Conservation (phyloP, 2,329 filamentous ascomycete species). For the Leptographium wingfieldii region DNA sequence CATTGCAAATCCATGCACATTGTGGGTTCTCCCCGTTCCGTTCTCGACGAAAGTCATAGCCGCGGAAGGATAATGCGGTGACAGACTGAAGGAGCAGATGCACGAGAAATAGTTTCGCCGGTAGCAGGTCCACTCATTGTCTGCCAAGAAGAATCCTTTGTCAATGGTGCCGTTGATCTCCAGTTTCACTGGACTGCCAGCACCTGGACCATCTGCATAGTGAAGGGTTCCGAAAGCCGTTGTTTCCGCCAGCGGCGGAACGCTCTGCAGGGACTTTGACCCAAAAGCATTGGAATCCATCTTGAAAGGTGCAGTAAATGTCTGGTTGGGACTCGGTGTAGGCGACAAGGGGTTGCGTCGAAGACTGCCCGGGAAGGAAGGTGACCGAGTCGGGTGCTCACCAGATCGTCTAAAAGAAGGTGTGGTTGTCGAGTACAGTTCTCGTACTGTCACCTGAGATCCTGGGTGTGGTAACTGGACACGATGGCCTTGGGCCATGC, state of each 20-base stretch:
- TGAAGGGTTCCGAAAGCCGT: slow-evolving; percentile 46
- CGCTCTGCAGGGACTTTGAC: slow-evolving; percentile 27
- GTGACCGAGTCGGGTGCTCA: slow-evolving; percentile 38
- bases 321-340: slow-evolving; percentile 34
- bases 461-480: slow-evolving; percentile 39
- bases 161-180: slow-evolving; percentile 72
- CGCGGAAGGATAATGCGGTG: slow-evolving; percentile 38
- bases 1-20: slow-evolving; percentile 67
- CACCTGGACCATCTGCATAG: slow-evolving; percentile 38
- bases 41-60: slow-evolving; percentile 37
- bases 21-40: slow-evolving; percentile 42
- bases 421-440: slow-evolving; percentile 38
- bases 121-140: slow-evolving; percentile 85
- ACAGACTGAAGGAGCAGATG: slow-evolving; percentile 62
- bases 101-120: slow-evolving; percentile 85
- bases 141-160: slow-evolving; percentile 75
- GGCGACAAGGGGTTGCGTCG: slow-evolving; percentile 42
- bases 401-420: slow-evolving; percentile 36
- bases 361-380: slow-evolving; percentile 32
- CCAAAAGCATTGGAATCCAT: slow-evolving; percentile 37
- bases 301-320: slow-evolving; percentile 31
- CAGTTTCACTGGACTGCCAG: slow-evolving; percentile 44
- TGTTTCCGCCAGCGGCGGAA: slow-evolving; percentile 40
- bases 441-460: slow-evolving; percentile 35
- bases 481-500: slow-evolving; percentile 46